Evolutionary conservation across 225 moss, liverwort and hornwort species (phyloP).

Genomic region (Marchantia paleacea): DNA sequence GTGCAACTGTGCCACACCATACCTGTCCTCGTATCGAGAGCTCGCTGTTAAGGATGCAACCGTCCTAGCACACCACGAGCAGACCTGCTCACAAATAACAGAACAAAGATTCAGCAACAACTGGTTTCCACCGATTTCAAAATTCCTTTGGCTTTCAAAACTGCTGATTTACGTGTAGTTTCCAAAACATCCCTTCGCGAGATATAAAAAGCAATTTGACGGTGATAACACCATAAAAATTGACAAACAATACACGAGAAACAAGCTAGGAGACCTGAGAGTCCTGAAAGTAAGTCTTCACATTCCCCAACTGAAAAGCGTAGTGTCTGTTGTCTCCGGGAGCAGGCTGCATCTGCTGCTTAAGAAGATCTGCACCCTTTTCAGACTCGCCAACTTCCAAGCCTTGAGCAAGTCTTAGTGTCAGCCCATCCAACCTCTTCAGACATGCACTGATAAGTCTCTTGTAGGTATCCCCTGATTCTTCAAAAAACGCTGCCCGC

Average conservation of each 20-base stretch:
- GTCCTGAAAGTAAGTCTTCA: conserved; percentile 53
- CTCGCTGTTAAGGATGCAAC: conserved; percentile 62
- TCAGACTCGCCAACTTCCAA: conserved; percentile 54
- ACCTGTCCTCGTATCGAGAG: conserved; percentile 71
- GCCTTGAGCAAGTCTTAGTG: conserved; percentile 58
- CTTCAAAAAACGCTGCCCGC: conserved; percentile 80
- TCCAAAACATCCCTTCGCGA: no score
- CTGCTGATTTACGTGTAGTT: no score
- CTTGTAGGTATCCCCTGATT: conserved; percentile 78
- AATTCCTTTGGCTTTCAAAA: no score
- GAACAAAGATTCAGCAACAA: not conserved
- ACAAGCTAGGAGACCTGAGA: conserved; percentile 43
- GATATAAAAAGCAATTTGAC: no score
- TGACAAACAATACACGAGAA: not conserved
- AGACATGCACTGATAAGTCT: conserved; percentile 54
- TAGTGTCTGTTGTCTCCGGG: conserved; percentile 30
- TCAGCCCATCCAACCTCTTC: conserved; percentile 60
- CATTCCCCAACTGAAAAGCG: conserved; percentile 35
- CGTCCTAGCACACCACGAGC: conserved; percentile 66
- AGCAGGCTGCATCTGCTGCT: conserved; percentile 49
- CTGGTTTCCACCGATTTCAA: not conserved
- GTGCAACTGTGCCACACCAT: conserved; percentile 75
- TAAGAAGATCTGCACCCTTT: conserved; percentile 52
- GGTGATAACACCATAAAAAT: not conserved
- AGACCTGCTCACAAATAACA: conserved; percentile 45